Evolutionary conservation across 1,139 yeast genomes (phyloP).

Genomic region (Starmera stellimalicola): DNA sequence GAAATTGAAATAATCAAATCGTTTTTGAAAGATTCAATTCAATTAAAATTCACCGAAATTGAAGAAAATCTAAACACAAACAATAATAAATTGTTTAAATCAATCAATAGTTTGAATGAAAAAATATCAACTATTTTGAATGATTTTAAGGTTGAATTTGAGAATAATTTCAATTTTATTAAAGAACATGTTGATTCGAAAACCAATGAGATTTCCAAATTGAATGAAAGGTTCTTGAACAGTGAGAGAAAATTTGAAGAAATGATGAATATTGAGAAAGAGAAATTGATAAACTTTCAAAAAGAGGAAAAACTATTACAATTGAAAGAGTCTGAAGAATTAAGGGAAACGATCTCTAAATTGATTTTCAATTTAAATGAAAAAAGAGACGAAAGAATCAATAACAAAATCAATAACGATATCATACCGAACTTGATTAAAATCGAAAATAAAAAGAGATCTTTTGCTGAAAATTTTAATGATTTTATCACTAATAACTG

Average conservation of each 20-base stretch:
- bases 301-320: constrained; percentile 5
- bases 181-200: constrained; percentile 11
- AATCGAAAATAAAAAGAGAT: constrained; percentile 6
- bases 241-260: constrained; percentile 9
- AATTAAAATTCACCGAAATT: constrained; percentile 4
- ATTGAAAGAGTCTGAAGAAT: constrained; percentile 2
- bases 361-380: constrained; percentile 8
- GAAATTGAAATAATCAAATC: constrained; percentile 9
- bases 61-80: neutral
- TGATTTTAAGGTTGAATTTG: constrained; percentile 1
- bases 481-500: constrained; percentile 10
- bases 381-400: constrained; percentile 4
- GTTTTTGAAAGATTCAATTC: constrained; percentile 9
- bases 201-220: constrained; percentile 9
- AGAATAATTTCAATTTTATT: constrained; percentile 5
- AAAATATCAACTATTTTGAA: constrained; percentile 1
- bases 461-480: constrained; percentile 9
- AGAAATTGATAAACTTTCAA: constrained; percentile 6
- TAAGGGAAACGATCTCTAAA: constrained; percentile 6
- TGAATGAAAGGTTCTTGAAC: constrained; percentile 7
- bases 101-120: neutral
- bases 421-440: constrained; percentile 7
- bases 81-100: neutral
- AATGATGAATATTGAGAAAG: constrained; percentile 6
- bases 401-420: constrained; percentile 1